Evolutionary conservation across 306 rosid genomes (phyloP), one percentile per base, ranked within the genome.

Genomic region (Arachis hypogaea): DNA sequence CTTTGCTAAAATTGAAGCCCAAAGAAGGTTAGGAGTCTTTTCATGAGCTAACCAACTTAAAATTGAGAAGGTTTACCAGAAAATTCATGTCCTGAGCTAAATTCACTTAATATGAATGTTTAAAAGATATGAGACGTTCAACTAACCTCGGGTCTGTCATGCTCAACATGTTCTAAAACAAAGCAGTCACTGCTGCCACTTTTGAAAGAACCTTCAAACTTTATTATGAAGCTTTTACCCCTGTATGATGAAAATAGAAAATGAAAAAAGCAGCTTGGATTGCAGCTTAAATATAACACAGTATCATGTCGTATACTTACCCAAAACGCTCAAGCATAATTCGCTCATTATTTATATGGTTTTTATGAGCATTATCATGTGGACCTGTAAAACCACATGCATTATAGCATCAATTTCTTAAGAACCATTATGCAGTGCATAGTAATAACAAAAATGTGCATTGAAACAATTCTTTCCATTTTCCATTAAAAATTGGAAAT

Each of bases 61-160:
- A 11, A 10, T 58, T 71, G 41, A 56, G 18, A 70, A 12, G 14
- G 61, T 36, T 51, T 42, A 71, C 59, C 33, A 62, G 50, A 57
- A 40, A 65, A 76, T 59, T 16, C 59, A 72, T 50, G 11, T 28
- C 38, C 14, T 40, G 5, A 44, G 45, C 6, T 45, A 47, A 57
- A 67, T 8, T 67, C 66, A 33, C 61, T 68, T 57, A 38, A 69
- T 45, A 3, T 18, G 52, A 63, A 74, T 18, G 11, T n/a, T 50
- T 40, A 33, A 51, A 50, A 33, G 38, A 33, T 2, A 33, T 33
- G n/a, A 66, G 29, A 66, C 51, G 7, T 59, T 51, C 42, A 59
- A 14, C 50, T 77, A 87, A 93, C 98, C 98, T 93, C 98, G 11
- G 98, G 98, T 47, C 93, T 87, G 56, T 90, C 98, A 72, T 93